Evolutionary conservation across 75 land plant genomes (phyloP).

Genomic region (Picea sitchensis): DNA sequence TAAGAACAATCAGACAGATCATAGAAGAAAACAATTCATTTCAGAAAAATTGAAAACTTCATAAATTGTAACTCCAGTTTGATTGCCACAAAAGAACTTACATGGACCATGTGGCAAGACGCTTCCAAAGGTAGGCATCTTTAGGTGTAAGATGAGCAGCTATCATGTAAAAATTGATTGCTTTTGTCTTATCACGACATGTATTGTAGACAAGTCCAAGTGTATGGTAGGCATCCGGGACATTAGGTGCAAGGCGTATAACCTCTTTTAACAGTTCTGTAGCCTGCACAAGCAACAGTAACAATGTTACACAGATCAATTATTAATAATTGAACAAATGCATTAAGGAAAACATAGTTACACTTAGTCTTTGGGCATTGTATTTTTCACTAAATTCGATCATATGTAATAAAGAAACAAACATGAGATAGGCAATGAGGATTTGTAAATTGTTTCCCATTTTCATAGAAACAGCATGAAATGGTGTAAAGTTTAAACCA

Average conservation of each 20-base stretch:
- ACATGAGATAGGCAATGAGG: neutral
- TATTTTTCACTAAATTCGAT: neutral
- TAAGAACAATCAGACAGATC: too few species aligned
- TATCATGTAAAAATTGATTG: constrained; percentile 76
- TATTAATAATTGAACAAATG: neutral
- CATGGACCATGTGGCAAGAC: constrained; percentile 76
- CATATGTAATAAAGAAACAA: neutral
- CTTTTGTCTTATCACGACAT: constrained; percentile 55
- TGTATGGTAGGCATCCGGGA: constrained; percentile 75
- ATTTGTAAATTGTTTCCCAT: neutral
- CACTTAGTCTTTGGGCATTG: too few species aligned
- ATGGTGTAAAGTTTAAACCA: too few species aligned
- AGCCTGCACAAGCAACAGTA: constrained; percentile 43
- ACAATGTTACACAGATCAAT: neutral
- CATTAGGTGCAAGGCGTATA: constrained; percentile 68
- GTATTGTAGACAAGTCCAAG: constrained; percentile 75
- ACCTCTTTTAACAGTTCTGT: constrained; percentile 62
- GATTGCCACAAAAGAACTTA: constrained; percentile 17
- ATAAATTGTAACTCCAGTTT: too few species aligned
- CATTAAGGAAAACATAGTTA: neutral
- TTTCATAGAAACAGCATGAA: neutral
- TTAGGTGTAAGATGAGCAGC: constrained; percentile 79
- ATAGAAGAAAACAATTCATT: too few species aligned
- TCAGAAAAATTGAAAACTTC: too few species aligned
- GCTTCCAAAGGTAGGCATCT: constrained; percentile 78